These are phyloP conservation scores for Rhynchosporium graminicola DNA, from an alignment of 2,329 filamentous ascomycete species.

Conservation along the genomic window DNA sequence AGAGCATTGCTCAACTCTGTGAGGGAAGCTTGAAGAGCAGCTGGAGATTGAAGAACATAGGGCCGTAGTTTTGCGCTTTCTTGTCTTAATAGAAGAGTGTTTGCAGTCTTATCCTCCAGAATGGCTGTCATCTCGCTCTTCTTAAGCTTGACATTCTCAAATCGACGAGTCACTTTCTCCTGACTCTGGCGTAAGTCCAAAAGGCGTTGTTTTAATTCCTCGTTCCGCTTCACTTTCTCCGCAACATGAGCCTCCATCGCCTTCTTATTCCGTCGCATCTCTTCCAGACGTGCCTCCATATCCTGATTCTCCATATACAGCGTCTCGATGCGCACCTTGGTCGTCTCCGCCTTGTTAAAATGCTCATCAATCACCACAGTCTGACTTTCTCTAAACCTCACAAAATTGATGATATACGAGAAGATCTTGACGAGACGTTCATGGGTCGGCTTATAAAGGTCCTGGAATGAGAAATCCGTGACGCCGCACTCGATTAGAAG, in stretches of 20 bases:
- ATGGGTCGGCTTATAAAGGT: constrained; percentile 88
- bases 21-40: constrained; percentile 77
- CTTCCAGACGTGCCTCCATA: constrained; percentile 75
- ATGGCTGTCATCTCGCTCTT: constrained; percentile 73
- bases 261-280: constrained; percentile 77
- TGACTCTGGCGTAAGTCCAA: constrained; percentile 80
- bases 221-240: constrained; percentile 83
- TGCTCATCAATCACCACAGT: constrained; percentile 87
- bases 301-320: constrained; percentile 85
- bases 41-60: constrained; percentile 88
- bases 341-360: constrained; percentile 86
- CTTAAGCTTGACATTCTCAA: constrained; percentile 80
- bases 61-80: constrained; percentile 88
- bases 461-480: constrained; percentile 88
- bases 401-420: constrained; percentile 98
- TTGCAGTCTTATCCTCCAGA: constrained; percentile 71
- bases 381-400: constrained; percentile 92
- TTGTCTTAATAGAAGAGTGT: constrained; percentile 71
- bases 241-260: constrained; percentile 79
- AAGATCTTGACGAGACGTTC: constrained; percentile 92
- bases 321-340: constrained; percentile 83
- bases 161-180: constrained; percentile 76
- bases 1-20: constrained; percentile 80
- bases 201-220: constrained; percentile 80
- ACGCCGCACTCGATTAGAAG: constrained; percentile 87